Conservation (phyloP, 176 grass and related monocot species). For the maize (Zea mays) region Zm-B73-REFERENCE-NAM-5.0 NC_050105.1:58280001-58280500, state of each 20-base stretch:
- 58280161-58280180: conserved; percentile 96
- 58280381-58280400: neutral
- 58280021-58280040: conserved; percentile 69
- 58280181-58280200: conserved; percentile 85
- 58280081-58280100: conserved; percentile 58
- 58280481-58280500: conserved; percentile 92
- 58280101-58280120: conserved; percentile 67
- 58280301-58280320: conserved; percentile 78
- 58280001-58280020: conserved; percentile 66
- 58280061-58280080: conserved; percentile 56
- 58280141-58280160: conserved; percentile 52
- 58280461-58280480: conserved; percentile 82
- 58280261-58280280: conserved; percentile 71
- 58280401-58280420: neutral
- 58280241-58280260: conserved; percentile 86
- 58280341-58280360: conserved; percentile 79
- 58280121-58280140: conserved; percentile 57
- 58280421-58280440: conserved; percentile 1
- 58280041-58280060: conserved; percentile 55
- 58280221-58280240: conserved; percentile 93
- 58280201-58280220: conserved; percentile 83
- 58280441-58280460: conserved; percentile 75
- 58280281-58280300: conserved; percentile 82
- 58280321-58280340: conserved; percentile 78
- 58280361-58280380: neutral